Conservation (phyloP, 768 basidiomycete species). For the Mycena latifolia region DNA sequence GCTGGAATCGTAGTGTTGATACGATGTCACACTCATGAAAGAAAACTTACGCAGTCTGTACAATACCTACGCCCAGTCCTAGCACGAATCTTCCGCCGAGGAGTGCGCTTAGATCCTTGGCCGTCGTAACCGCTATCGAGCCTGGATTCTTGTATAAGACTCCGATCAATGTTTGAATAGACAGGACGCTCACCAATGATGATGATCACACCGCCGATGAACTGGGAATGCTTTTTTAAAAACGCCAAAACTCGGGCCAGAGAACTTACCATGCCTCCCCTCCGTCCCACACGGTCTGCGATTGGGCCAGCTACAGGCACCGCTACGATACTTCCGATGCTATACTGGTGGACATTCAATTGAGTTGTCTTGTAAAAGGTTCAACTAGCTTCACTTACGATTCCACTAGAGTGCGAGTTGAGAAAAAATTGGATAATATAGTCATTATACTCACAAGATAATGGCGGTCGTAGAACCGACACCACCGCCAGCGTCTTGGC, state of each 20-base stretch:
- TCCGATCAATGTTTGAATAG: background rate
- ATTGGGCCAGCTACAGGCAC: conserved; percentile 34
- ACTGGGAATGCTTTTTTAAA: conserved; percentile 14
- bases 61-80: conserved; percentile 35
- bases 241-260: background rate
- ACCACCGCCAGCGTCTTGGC: conserved; percentile 31
- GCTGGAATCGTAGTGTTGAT: background rate
- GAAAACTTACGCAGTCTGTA: conserved; percentile 27
- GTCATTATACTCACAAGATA: conserved; percentile 26
- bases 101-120: conserved; percentile 24
- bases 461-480: conserved; percentile 35
- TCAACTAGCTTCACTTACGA: conserved; percentile 18
- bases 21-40: background rate
- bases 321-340: conserved; percentile 32
- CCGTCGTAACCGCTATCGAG: conserved; percentile 26
- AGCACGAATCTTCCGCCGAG: conserved; percentile 32
- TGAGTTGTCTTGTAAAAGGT: background rate
- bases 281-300: conserved; percentile 28
- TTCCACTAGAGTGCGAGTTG: conserved; percentile 18
- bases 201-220: conserved; percentile 29
- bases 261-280: conserved; percentile 32
- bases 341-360: conserved; percentile 13
- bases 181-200: conserved; percentile 18
- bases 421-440: no score
- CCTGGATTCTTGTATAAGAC: conserved; percentile 10